These are phyloP conservation scores for Avena atlantica DNA, from an alignment of 176 grass and related monocot species.

Conservation along the genomic window DNA sequence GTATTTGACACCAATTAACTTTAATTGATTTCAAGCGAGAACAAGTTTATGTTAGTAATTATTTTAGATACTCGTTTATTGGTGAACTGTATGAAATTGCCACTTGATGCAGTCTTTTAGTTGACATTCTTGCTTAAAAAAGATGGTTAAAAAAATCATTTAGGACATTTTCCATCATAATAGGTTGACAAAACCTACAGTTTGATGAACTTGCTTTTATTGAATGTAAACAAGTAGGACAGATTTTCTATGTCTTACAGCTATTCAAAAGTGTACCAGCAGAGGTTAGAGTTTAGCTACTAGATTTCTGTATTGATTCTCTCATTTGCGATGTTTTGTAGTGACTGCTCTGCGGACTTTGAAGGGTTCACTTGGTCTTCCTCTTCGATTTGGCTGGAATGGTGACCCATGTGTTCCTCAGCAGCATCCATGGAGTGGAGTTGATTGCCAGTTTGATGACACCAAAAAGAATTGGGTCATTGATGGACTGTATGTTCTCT, in stretches of 20 bases:
- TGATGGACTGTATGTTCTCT: slow-evolving; percentile 87
- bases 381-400: slow-evolving; percentile 96
- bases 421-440: slow-evolving; percentile 96
- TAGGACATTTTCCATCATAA: not conserved
- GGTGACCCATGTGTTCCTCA: slow-evolving; percentile 96
- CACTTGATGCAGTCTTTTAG: not conserved
- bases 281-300: not conserved
- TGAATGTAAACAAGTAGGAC: slow-evolving; percentile 21
- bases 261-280: not conserved
- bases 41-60: slow-evolving; percentile 28
- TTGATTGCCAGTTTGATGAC: slow-evolving; percentile 86
- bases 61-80: slow-evolving; percentile 9
- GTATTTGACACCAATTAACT: slow-evolving; percentile 8
- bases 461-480: slow-evolving; percentile 75
- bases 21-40: slow-evolving; percentile 27
- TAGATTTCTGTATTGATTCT: slow-evolving; percentile 41
- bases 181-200: not conserved
- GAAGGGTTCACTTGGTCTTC: slow-evolving; percentile 80
- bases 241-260: not conserved
- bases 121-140: slow-evolving; percentile 14
- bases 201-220: slow-evolving; percentile 18
- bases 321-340: slow-evolving; percentile 43
- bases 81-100: not conserved
- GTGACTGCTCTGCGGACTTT: slow-evolving; percentile 66
- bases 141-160: not conserved